Evolutionary conservation across 768 basidiomycete genomes (phyloP).

Genomic region (Leccinellum rugosiceps): DNA sequence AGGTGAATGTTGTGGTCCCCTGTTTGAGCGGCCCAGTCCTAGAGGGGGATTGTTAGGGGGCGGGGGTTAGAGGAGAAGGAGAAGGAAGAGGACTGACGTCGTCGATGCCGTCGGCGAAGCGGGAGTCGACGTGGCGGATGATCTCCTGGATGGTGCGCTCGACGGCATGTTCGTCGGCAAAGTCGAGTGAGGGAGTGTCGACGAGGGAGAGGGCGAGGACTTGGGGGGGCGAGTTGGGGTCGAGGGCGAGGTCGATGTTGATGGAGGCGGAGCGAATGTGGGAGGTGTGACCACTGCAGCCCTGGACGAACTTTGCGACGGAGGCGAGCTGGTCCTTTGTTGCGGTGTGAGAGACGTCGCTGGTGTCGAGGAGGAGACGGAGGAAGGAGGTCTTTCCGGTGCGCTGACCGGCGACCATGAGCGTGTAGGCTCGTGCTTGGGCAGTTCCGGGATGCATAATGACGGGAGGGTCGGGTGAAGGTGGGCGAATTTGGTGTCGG

Average conservation of each 20-base stretch:
- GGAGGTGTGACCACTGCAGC: conserved; percentile 67
- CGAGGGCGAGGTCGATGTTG: conserved; percentile 63
- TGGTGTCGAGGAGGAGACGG: conserved; percentile 80
- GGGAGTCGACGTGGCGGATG: conserved; percentile 65
- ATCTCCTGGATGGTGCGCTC: conserved; percentile 67
- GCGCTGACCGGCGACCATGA: conserved; percentile 80
- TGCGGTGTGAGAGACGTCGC: conserved; percentile 57
- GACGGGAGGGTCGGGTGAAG: conserved; percentile 16
- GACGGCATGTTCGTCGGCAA: conserved; percentile 58
- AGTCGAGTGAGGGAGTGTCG: conserved; percentile 82
- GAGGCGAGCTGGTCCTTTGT: conserved; percentile 74
- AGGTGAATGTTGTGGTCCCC: conserved; percentile 82
- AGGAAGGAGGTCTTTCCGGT: conserved; percentile 88
- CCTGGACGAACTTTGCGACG: conserved; percentile 81
- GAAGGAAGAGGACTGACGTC: conserved; percentile 54
- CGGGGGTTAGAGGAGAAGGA: conserved; percentile 15
- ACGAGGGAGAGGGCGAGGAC: conserved; percentile 66
- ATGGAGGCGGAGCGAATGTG: conserved; percentile 68
- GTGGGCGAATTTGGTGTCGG: conserved; percentile 27
- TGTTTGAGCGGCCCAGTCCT: conserved; percentile 70
- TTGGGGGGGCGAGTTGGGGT: conserved; percentile 42
- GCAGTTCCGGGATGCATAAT: conserved; percentile 24
- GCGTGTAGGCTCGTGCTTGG: conserved; percentile 43
- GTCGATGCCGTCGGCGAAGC: conserved; percentile 71
- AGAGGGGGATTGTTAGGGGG: conserved; percentile 16